A percentile compares a stretch with the other conserved stretches of the same genome.
These are phyloP conservation scores for Kitagawia praeruptora DNA, from an alignment of 129 eudicot genomes.

Conservation along the genomic window DNA sequence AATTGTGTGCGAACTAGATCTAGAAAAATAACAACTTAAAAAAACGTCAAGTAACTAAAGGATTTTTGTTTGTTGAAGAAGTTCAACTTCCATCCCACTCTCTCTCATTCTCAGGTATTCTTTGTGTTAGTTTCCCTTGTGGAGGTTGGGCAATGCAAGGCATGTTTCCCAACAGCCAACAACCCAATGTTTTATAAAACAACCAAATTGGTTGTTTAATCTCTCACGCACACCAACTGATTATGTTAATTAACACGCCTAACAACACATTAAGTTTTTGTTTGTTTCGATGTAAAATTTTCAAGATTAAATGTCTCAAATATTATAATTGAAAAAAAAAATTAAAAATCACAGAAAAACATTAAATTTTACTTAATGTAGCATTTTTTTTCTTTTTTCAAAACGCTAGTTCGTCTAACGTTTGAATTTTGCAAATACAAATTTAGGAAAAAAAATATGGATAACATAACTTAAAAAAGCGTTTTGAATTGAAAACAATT, in stretches of 20 bases:
- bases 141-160: slow-evolving; percentile 40
- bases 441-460: no score
- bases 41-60: not conserved
- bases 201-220: not conserved
- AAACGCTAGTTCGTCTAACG: no score
- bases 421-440: no score
- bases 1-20: not conserved
- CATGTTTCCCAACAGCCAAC: slow-evolving; percentile 30
- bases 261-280: not conserved
- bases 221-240: not conserved
- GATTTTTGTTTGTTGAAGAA: not conserved
- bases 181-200: not conserved
- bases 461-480: no score
- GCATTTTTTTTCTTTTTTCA: no score
- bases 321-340: no score
- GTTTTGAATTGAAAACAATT: no score
- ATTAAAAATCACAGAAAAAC: no score
- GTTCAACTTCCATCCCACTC: not conserved
- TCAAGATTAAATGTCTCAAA: no score
- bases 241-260: not conserved
- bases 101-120: not conserved
- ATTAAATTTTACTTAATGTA: no score
- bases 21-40: not conserved
- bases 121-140: slow-evolving; percentile 1
- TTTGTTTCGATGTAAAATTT: not conserved